A percentile compares a stretch with the other conserved stretches of the same genome.
phyloP scores from a whole-genome alignment of 2,329 filamentous ascomycete species.

The Eurotiales sp. region DNA sequence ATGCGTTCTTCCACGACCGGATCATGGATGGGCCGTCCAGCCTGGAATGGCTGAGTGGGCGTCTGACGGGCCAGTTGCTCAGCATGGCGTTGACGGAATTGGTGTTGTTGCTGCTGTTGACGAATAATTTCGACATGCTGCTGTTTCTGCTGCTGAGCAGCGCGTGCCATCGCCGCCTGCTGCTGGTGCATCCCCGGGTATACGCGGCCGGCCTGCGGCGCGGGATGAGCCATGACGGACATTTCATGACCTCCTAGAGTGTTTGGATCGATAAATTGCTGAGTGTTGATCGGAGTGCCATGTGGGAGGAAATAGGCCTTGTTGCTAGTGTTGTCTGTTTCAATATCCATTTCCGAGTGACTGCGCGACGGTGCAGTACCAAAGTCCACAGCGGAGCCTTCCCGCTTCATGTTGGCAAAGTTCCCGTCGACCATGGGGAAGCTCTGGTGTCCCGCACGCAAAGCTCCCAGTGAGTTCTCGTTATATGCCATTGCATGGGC shows the following conservation, averaged over 20 bases:
- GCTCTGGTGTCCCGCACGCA: slow-evolving; percentile 32
- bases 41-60: slow-evolving; percentile 17
- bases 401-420: slow-evolving; percentile 52
- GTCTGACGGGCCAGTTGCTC: slow-evolving; percentile 27
- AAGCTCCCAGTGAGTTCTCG: slow-evolving; percentile 48
- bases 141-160: slow-evolving; percentile 58
- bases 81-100: slow-evolving; percentile 22
- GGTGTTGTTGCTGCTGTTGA: slow-evolving; percentile 37
- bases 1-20: slow-evolving; percentile 88
- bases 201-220: slow-evolving; percentile 65
- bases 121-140: slow-evolving; percentile 59
- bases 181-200: slow-evolving; percentile 94
- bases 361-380: slow-evolving; percentile 58
- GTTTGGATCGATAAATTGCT: slow-evolving; percentile 69
- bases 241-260: slow-evolving; percentile 64
- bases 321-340: slow-evolving; percentile 64
- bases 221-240: slow-evolving; percentile 39
- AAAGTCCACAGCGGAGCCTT: slow-evolving; percentile 59
- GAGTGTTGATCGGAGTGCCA: slow-evolving; percentile 28
- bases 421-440: slow-evolving; percentile 56
- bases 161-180: slow-evolving; percentile 73
- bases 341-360: slow-evolving; percentile 61
- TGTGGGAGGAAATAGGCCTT: slow-evolving; percentile 58
- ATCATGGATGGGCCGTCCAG: slow-evolving; percentile 46
- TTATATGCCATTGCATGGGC: slow-evolving; percentile 76